Evolutionary conservation across 148 eudicot genomes (phyloP), one percentile per base, ranked within the genome.

Genomic region (Nyssa sinensis): DNA sequence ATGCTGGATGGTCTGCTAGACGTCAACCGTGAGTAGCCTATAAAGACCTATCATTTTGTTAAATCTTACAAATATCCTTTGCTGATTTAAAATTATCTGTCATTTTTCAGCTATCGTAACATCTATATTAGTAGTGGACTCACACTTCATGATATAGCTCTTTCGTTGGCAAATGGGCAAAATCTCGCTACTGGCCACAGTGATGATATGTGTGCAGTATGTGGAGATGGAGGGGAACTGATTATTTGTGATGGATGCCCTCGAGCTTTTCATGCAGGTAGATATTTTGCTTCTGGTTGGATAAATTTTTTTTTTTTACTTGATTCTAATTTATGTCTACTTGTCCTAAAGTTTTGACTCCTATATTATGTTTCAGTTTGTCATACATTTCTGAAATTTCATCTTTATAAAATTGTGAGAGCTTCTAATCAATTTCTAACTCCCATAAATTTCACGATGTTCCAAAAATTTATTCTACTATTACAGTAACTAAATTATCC

Each of bases 1-100:
- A 95, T 82, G 99, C 99, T 71, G 99, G 99, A 78, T 89, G 96
- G 94, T 89, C 96, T 68, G 94, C 88, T 28, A 92, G 94, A 84
- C 91, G 97, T 72, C 99, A 95, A 88, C 99, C 99, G 99, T 95
- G 81, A 86, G 93, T 89, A 17, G 53, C 70, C 17, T 67, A 75
- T 39, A 34, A 39, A 37, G 11, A 23, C 19, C 10, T 28, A 62
- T 39, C 39, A 19, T 7, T 28, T 62, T 23, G 70, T 30, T 35
- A 4, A 35, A 35, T 44, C 62, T 0, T 29, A 27, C 44, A 16
- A 34, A 51, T 34, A 41, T 9, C 27, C 37, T 65, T 47, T 10
- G 16, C 62, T 72, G 57, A 77, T 2, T 69, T 34, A 49, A 12
- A 16, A 14, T 32, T n/a, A n/a, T 73, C 24, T 61, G 27, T 25